Evolutionary conservation across 441 rosid species (phyloP), one percentile per base, ranked within the genome.

Genomic region (Biscutella laevigata): DNA sequence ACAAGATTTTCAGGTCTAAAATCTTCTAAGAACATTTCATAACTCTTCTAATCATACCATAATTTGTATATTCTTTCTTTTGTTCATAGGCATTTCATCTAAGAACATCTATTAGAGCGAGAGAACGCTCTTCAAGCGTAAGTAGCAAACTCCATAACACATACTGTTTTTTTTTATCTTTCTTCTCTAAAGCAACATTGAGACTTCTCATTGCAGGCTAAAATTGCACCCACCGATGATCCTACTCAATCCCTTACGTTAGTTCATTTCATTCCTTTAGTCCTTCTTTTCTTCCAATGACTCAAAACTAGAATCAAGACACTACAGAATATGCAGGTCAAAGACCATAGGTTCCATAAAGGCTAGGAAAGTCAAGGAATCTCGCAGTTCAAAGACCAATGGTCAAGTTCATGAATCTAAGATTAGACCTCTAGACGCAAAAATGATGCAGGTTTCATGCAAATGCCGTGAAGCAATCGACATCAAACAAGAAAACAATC

Each of bases 41-140:
- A 34, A 42, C 58, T 14, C 44, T 41, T 49, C 12, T n/a, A n/a
- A 11, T 6, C 47, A 29, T 9, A 36, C 35, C 36, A 50, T 2
- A 50, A 2, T 6, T n/a, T 27, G 7, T 38, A 7, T 7, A 2
- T 34, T 17, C 2, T 21, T 14, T 5, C 1, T 20, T 55, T 4
- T 9, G 4, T 48, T 36, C 61, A 25, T 59, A 86, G 95, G 69
- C 50, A 36, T 79, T 73, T 71, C 83, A 76, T 59, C 62, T 77
- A 55, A 77, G 82, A 53, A 81, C 90, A 27, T 73, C 74, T 12
- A 71, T 67, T 61, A 73, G 83, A 59, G 76, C 80, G 32, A 71
- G 34, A 66, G 81, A 73, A 42, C 80, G 68, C 39, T 63, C 72
- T 53, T 53, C 34, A n/a, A 56, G 36, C 59, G 86, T 77, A 70